Evolutionary conservation across 2,329 filamentous ascomycete genomes (phyloP).

Genomic region (Intubia oerlemansii): DNA sequence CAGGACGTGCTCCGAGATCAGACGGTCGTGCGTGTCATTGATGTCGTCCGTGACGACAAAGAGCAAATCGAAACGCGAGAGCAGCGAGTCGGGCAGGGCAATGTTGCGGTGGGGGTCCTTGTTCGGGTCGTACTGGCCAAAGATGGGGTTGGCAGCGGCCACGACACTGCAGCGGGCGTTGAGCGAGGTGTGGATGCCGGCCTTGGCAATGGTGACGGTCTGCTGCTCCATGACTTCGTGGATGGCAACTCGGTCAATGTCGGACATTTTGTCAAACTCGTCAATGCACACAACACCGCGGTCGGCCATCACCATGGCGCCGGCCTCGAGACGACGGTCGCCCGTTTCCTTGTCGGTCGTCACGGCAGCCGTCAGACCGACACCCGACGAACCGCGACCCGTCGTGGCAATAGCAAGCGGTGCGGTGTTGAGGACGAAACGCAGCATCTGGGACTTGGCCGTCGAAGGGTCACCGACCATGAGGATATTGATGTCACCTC

Average conservation of each 20-base stretch:
- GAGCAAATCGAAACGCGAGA: slow-evolving; percentile 95
- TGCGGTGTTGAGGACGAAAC: slow-evolving; percentile 92
- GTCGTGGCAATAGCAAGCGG: slow-evolving; percentile 93
- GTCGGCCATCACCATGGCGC: slow-evolving; percentile 96
- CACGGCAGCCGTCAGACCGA: slow-evolving; percentile 91
- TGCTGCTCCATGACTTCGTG: slow-evolving; percentile 99
- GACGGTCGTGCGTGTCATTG: slow-evolving; percentile 75
- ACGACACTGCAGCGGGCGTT: slow-evolving; percentile 95
- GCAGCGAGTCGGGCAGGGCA: slow-evolving; percentile 80
- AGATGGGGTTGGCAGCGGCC: slow-evolving; percentile 91
- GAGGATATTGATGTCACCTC: slow-evolving; percentile 96
- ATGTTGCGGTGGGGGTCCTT: slow-evolving; percentile 99
- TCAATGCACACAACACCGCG: slow-evolving; percentile 97
- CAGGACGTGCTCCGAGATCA: slow-evolving; percentile 87
- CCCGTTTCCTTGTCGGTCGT: slow-evolving; percentile 96
- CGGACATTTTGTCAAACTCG: slow-evolving; percentile 99
- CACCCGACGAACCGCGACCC: slow-evolving; percentile 86
- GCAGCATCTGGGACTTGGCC: slow-evolving; percentile 91
- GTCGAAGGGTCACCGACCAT: slow-evolving; percentile 99
- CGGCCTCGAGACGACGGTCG: slow-evolving; percentile 81
- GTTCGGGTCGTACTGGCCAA: slow-evolving; percentile 94
- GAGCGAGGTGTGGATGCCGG: slow-evolving; percentile 89
- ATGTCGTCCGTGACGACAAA: slow-evolving; percentile 98
- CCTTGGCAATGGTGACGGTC: slow-evolving; percentile 96
- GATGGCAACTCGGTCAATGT: slow-evolving; percentile 91